Conservation (phyloP, 2,329 filamentous ascomycete genomes). For the Venturia asperata region DNA sequence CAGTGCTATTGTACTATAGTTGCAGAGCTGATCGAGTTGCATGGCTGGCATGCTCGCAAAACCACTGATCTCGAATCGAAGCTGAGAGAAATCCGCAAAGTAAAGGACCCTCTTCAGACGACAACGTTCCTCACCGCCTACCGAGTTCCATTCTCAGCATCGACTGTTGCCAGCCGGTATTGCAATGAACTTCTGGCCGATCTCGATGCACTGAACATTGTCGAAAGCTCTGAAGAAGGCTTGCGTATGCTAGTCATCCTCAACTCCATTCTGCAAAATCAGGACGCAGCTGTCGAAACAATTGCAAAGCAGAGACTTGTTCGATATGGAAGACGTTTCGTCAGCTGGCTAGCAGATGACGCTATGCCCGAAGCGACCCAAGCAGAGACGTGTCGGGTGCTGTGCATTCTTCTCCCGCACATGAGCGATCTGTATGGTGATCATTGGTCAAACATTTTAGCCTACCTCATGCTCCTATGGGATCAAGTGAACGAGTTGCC, state of each 20-base stretch:
- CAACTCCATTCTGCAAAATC: slow-evolving; percentile 46
- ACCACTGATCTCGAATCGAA: slow-evolving; percentile 32
- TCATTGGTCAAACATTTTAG: slow-evolving; percentile 61
- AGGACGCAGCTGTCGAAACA: slow-evolving; percentile 41
- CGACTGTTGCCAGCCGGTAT: slow-evolving; percentile 43
- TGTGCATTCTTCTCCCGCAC: slow-evolving; percentile 57
- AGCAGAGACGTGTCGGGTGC: slow-evolving; percentile 49
- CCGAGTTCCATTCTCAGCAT: slow-evolving; percentile 42
- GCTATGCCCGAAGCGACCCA: slow-evolving; percentile 44
- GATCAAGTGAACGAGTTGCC: slow-evolving; percentile 19
- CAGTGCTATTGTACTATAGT: slow-evolving; percentile 34
- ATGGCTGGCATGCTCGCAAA: slow-evolving; percentile 34
- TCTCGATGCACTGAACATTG: slow-evolving; percentile 47
- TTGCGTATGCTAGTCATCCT: slow-evolving; percentile 47
- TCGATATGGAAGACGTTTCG: slow-evolving; percentile 73
- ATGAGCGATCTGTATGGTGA: slow-evolving; percentile 80
- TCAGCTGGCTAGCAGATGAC: slow-evolving; percentile 56
- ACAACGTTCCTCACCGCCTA: slow-evolving; percentile 44
- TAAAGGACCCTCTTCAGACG: slow-evolving; percentile 40
- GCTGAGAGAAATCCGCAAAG: slow-evolving; percentile 29
- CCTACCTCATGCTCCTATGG: slow-evolving; percentile 34
- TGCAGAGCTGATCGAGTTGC: slow-evolving; percentile 36
- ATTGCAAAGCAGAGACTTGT: slow-evolving; percentile 62
- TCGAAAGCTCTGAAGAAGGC: slow-evolving; percentile 37
- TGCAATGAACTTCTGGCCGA: slow-evolving; percentile 56